Evolutionary conservation across 495 filamentous ascomycete species (phyloP).

Genomic region (Aspergillus mulundensis): DNA sequence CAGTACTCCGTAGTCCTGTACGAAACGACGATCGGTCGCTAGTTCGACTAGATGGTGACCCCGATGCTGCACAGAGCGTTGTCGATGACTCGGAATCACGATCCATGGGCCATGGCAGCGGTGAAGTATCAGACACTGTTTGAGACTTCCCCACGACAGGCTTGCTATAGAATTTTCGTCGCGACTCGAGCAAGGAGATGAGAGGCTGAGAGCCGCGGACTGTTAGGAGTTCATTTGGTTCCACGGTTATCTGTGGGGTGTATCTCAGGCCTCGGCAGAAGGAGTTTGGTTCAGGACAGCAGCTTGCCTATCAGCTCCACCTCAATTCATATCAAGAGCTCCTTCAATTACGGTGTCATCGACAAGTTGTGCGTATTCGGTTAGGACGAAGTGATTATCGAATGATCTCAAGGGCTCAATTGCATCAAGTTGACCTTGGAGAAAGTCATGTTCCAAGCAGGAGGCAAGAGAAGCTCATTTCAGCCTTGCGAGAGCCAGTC

Average conservation of each 20-base stretch:
- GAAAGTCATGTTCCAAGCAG: background rate
- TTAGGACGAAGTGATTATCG: background rate
- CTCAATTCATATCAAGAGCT: constrained; percentile 7
- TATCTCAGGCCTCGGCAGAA: constrained; percentile 5
- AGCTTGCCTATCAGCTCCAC: constrained; percentile 11
- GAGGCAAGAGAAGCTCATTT: constrained; percentile 3
- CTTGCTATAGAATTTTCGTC: background rate
- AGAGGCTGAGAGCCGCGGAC: background rate
- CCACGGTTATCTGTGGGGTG: constrained; percentile 13
- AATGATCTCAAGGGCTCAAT: background rate
- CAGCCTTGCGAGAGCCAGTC: constrained; percentile 12
- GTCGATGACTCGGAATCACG: background rate
- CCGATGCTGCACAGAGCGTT: background rate
- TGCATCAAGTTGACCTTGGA: background rate
- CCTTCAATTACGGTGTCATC: background rate
- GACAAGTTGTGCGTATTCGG: background rate
- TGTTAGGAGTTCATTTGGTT: constrained; percentile 6
- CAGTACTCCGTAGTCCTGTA: background rate
- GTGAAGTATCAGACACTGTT: background rate
- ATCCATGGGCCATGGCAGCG: background rate
- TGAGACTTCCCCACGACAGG: background rate
- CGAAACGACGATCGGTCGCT: background rate
- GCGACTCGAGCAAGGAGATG: background rate
- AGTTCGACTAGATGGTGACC: background rate
- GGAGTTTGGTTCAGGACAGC: background rate